Conservation (phyloP, 345 rosid species). For the Carallia brachiata region DNA sequence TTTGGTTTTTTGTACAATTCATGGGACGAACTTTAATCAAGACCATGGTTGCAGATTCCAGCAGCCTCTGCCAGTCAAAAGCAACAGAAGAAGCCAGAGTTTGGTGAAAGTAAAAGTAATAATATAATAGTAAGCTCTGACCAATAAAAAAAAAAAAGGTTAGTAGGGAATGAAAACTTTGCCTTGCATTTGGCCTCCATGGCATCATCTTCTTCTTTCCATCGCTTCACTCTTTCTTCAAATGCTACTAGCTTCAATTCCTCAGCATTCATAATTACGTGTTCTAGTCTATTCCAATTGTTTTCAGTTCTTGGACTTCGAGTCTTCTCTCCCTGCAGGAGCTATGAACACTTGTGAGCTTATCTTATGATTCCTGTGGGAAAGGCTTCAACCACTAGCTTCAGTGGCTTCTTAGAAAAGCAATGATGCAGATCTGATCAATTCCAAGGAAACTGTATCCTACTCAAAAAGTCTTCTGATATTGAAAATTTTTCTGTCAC, state of each 20-base stretch:
- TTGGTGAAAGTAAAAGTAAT: too few relatives aligned
- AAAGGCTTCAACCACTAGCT: slow-evolving; percentile 1
- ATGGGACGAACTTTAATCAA: background rate
- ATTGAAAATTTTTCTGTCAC: too few relatives aligned
- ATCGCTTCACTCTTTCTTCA: slow-evolving; percentile 43
- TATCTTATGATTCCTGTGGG: slow-evolving; percentile 7
- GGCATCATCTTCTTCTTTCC: slow-evolving; percentile 67
- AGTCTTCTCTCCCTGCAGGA: slow-evolving; percentile 48
- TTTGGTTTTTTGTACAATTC: background rate
- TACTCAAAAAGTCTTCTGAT: too few relatives aligned
- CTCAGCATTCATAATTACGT: slow-evolving; percentile 35
- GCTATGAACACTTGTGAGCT: slow-evolving; percentile 12
- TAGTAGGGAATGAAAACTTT: slow-evolving; percentile 3
- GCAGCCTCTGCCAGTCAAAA: slow-evolving; percentile 3
- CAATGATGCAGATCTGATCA: background rate
- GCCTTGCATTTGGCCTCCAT: slow-evolving; percentile 77
- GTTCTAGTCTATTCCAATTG: slow-evolving; percentile 39
- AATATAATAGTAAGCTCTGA: too few relatives aligned
- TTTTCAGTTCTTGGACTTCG: slow-evolving; percentile 34
- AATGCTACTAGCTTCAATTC: slow-evolving; percentile 40
- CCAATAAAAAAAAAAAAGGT: slow-evolving; percentile 1
- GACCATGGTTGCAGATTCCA: background rate
- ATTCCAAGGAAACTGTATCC: too few relatives aligned
- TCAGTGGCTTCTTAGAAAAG: background rate
- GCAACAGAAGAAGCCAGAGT: slow-evolving; percentile 2